Percentiles rank a stretch among this genome's conserved stretches.
These are phyloP conservation scores for Croton laevigatus DNA, from an alignment of 441 rosid genomes.

Conservation along the genomic window DNA sequence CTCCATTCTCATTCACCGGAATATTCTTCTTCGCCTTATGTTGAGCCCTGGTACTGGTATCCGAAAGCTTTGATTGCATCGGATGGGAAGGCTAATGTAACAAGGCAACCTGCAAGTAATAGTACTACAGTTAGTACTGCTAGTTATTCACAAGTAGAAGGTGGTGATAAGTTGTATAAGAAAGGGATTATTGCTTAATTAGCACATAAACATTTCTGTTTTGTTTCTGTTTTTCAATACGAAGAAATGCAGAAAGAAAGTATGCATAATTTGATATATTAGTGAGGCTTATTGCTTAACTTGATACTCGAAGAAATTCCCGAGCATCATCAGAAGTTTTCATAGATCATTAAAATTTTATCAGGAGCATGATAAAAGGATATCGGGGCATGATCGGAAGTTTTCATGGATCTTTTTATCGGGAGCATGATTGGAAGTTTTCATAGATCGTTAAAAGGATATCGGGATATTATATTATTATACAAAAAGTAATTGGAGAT, in stretches of 20 bases:
- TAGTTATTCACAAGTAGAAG: constrained; percentile 56
- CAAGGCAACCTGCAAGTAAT: constrained; percentile 41
- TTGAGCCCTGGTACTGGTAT: constrained; percentile 77
- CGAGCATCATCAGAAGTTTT: too few species aligned
- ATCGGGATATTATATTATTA: too few species aligned
- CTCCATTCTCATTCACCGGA: constrained; percentile 36
- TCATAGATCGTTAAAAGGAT: too few species aligned
- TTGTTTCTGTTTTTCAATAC: background rate
- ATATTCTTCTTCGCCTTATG: constrained; percentile 34
- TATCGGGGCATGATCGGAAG: too few species aligned
- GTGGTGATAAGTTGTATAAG: constrained; percentile 71
- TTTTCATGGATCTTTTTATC: too few species aligned
- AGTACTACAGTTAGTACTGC: background rate
- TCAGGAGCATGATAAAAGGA: too few species aligned
- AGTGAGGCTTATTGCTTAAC: too few species aligned
- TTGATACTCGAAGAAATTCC: too few species aligned
- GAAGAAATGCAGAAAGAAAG: background rate
- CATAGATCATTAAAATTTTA: too few species aligned
- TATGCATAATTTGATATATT: background rate
- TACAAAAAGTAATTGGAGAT: too few species aligned
- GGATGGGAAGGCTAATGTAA: constrained; percentile 28
- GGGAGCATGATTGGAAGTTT: too few species aligned
- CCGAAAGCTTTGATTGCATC: constrained; percentile 41
- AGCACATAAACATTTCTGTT: constrained; percentile 1
- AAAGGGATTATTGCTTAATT: constrained; percentile 44